phyloP scores from a whole-genome alignment of 805 yeast genomes.

The Tetrapisispora taiwanensis region DNA sequence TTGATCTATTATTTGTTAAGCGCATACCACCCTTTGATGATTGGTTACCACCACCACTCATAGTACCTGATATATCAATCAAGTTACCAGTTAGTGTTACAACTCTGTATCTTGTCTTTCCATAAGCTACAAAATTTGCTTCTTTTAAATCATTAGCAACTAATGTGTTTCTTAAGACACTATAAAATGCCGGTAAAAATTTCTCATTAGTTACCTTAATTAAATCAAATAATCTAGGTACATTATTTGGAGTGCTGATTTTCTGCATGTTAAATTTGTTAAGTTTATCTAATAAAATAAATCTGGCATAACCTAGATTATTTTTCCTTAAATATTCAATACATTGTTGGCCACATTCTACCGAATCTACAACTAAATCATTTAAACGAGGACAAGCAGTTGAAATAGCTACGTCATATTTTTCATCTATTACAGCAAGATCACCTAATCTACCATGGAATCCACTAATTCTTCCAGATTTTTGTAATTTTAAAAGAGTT shows the following conservation, averaged over 20 bases:
- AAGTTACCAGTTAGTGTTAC: constrained; percentile 89
- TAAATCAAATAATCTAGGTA: constrained; percentile 77
- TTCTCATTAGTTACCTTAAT: constrained; percentile 54
- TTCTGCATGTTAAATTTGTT: constrained; percentile 48
- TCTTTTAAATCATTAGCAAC: constrained; percentile 70
- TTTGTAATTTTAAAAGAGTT: constrained; percentile 57
- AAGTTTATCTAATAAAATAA: constrained; percentile 69
- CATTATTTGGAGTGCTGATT: constrained; percentile 62
- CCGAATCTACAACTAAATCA: constrained; percentile 83
- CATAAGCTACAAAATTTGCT: constrained; percentile 85
- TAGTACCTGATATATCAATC: constrained; percentile 87
- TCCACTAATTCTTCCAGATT: constrained; percentile 75
- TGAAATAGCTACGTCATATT: constrained; percentile 86
- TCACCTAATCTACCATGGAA: constrained; percentile 89
- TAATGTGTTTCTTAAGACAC: constrained; percentile 76
- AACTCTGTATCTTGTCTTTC: constrained; percentile 69
- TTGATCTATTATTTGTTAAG: constrained; percentile 23
- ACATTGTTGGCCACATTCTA: constrained; percentile 62
- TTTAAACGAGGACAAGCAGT: constrained; percentile 89
- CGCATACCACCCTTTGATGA: constrained; percentile 71
- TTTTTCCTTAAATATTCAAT: constrained; percentile 75
- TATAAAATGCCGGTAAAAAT: constrained; percentile 81
- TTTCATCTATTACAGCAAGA: constrained; percentile 79
- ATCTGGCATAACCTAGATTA: constrained; percentile 80
- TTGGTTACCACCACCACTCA: constrained; percentile 89